These are phyloP conservation scores for Russula sp. DNA, from an alignment of 768 basidiomycete genomes.

Conservation along the genomic window DNA sequence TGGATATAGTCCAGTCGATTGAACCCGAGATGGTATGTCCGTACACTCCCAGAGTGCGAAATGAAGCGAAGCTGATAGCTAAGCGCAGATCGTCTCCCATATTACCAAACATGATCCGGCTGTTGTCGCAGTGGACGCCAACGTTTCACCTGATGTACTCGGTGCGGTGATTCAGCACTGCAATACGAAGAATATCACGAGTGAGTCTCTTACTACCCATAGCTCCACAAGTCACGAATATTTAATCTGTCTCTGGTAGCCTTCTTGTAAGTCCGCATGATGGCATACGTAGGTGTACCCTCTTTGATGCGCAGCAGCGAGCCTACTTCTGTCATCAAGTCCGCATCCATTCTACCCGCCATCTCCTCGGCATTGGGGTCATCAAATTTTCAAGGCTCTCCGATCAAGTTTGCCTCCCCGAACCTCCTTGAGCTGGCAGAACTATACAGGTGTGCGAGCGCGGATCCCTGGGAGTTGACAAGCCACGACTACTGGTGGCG, in stretches of 20 bases:
- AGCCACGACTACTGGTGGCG: conserved; percentile 59
- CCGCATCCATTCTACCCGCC: conserved; percentile 61
- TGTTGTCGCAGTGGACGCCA: conserved; percentile 72
- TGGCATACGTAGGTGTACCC: background rate
- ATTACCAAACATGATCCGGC: conserved; percentile 45
- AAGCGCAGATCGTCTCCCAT: conserved; percentile 44
- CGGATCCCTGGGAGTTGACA: conserved; percentile 44
- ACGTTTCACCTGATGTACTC: conserved; percentile 54
- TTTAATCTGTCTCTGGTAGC: conserved; percentile 36
- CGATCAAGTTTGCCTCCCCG: conserved; percentile 73
- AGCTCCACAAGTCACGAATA: conserved; percentile 1
- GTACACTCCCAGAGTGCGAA: background rate
- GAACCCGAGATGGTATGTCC: conserved; percentile 40
- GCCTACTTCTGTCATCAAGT: conserved; percentile 88
- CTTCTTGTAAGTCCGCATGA: conserved; percentile 57
- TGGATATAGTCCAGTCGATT: conserved; percentile 60
- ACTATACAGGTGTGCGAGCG: conserved; percentile 46
- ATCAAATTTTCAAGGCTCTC: conserved; percentile 31
- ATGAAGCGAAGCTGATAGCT: background rate
- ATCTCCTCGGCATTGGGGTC: conserved; percentile 37
- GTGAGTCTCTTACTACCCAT: conserved; percentile 38
- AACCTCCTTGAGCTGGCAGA: conserved; percentile 74
- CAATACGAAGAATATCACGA: conserved; percentile 39
- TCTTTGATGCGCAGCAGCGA: conserved; percentile 49
- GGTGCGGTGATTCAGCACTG: conserved; percentile 48